phyloP scores from a whole-genome alignment of 2,329 filamentous ascomycete genomes.

The Sporothrix pallida region DNA sequence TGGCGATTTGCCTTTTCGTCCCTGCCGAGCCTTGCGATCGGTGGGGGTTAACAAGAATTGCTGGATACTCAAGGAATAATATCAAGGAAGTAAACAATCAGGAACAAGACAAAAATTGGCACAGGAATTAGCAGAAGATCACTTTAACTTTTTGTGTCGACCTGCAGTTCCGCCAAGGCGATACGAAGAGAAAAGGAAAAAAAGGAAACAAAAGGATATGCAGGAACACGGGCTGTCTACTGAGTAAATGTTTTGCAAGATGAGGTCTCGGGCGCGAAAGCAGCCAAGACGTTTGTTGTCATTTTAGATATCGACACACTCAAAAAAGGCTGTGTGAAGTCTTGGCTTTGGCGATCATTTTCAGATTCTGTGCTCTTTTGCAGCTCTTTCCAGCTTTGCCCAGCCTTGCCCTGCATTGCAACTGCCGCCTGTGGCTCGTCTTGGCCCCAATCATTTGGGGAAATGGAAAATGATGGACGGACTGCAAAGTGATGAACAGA shows the following conservation, averaged over 20 bases:
- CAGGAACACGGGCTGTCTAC: background rate
- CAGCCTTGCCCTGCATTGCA: slow-evolving; percentile 23
- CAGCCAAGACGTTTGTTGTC: slow-evolving; percentile 2
- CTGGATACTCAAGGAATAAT: background rate
- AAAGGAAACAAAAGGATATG: background rate
- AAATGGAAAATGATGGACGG: background rate
- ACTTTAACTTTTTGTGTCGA: slow-evolving; percentile 3
- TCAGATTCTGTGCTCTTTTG: too few relatives aligned
- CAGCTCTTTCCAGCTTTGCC: background rate
- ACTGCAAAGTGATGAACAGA: too few relatives aligned
- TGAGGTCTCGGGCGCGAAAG: background rate
- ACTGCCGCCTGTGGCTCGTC: too few relatives aligned
- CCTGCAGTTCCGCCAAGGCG: slow-evolving; percentile 3
- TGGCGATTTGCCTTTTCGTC: slow-evolving; percentile 7
- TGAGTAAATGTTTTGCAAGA: background rate
- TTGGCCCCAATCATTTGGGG: background rate
- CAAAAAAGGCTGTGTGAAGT: background rate
- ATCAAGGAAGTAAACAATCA: background rate
- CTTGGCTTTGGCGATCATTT: slow-evolving; percentile 25
- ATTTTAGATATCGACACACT: background rate
- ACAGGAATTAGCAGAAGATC: background rate
- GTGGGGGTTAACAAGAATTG: background rate
- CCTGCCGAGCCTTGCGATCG: slow-evolving; percentile 11
- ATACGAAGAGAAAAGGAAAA: background rate
- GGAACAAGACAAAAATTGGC: background rate